These are phyloP conservation scores for Penicillium roqueforti DNA, from an alignment of 495 filamentous ascomycete genomes.

Conservation along the genomic window DNA sequence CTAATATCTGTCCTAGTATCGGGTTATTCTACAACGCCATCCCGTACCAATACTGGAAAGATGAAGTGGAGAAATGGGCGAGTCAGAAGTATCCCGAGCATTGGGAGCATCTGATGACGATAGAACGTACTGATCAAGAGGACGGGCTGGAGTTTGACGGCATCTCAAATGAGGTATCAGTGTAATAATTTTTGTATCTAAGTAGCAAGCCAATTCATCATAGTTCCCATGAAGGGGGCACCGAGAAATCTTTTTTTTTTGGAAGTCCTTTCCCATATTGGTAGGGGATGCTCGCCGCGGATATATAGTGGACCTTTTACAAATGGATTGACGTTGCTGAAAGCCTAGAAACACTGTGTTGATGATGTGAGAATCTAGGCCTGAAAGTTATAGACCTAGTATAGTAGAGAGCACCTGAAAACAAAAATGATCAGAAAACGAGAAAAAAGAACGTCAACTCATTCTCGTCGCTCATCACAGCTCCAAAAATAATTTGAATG, in stretches of 20 bases:
- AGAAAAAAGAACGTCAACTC: no score
- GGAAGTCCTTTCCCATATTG: not conserved
- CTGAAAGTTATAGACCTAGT: no score
- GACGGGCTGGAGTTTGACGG: constrained; percentile 35
- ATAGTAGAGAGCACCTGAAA: not conserved
- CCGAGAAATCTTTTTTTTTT: not conserved
- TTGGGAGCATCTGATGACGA: constrained; percentile 56
- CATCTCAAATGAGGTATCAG: constrained; percentile 28
- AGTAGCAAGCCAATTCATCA: not conserved
- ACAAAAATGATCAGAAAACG: not conserved
- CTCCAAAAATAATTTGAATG: not conserved
- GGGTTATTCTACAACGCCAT: constrained; percentile 71
- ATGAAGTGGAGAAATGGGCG: constrained; percentile 69
- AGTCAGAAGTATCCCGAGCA: constrained; percentile 57
- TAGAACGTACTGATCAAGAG: constrained; percentile 35
- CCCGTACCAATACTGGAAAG: constrained; percentile 53
- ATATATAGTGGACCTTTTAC: not conserved
- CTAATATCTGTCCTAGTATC: constrained; percentile 48
- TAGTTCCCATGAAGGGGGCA: not conserved
- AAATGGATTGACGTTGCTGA: no score
- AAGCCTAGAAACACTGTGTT: no score
- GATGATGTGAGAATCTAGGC: no score
- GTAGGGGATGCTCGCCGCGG: not conserved
- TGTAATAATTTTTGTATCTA: constrained; percentile 12
- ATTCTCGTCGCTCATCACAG: not conserved